phyloP scores from a whole-genome alignment of 2,329 filamentous ascomycete species.

The Xylariaceae sp. region DNA sequence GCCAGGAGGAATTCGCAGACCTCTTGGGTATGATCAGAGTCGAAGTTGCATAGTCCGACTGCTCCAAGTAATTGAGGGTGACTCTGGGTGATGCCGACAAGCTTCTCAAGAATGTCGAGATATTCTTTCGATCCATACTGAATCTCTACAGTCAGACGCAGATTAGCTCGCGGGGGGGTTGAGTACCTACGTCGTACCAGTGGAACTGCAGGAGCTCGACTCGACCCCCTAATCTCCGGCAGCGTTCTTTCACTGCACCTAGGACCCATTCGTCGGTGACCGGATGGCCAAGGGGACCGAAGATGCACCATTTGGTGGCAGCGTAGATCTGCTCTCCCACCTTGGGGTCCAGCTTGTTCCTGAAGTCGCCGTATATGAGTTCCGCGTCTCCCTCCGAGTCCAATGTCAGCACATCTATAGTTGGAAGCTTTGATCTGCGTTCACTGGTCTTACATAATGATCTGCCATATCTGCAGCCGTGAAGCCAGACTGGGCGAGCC shows the following conservation, averaged over 20 bases:
- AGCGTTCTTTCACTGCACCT: slow-evolving; percentile 24
- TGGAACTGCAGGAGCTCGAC: slow-evolving; percentile 30
- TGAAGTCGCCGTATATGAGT: slow-evolving; percentile 25
- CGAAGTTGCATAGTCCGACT: slow-evolving; percentile 29
- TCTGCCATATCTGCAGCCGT: slow-evolving; percentile 28
- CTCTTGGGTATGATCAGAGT: slow-evolving; percentile 22
- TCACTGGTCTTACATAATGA: slow-evolving; percentile 23
- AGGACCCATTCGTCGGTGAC: slow-evolving; percentile 22
- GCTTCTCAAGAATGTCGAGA: slow-evolving; percentile 25
- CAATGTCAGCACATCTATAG: background rate
- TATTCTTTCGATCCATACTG: slow-evolving; percentile 28
- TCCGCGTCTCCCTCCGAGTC: slow-evolving; percentile 25
- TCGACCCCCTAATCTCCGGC: slow-evolving; percentile 22
- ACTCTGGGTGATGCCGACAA: slow-evolving; percentile 19
- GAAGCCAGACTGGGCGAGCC: slow-evolving; percentile 19
- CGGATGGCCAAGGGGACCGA: slow-evolving; percentile 15
- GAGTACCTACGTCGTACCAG: slow-evolving; percentile 25
- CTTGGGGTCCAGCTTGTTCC: slow-evolving; percentile 16
- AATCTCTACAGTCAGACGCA: background rate
- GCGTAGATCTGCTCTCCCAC: slow-evolving; percentile 19
- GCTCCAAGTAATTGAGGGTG: slow-evolving; percentile 22
- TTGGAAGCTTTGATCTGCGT: no score
- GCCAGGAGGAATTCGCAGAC: slow-evolving; percentile 25
- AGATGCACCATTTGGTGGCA: slow-evolving; percentile 30
- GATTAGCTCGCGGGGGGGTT: background rate